Evolutionary conservation across 2,329 filamentous ascomycete species (phyloP), one percentile per base, ranked within the genome.

Genomic region (Sarocladium kiliense): DNA sequence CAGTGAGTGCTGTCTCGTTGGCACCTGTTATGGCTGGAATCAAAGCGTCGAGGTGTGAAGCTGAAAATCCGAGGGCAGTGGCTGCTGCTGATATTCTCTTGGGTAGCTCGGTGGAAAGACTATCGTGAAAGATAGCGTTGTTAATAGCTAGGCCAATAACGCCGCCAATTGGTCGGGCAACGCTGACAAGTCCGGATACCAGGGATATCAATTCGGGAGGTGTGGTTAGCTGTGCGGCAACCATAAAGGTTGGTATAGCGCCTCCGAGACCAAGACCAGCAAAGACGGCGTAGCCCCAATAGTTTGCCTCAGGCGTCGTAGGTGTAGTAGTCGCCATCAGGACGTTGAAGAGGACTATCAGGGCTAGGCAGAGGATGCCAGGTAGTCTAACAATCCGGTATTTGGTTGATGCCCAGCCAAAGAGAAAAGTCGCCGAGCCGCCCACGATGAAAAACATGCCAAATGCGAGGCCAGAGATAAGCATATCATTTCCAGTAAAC

Each of bases 211-310:
- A 62, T 19, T 69, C 67, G 0, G 62, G 65, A 0, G 70, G 71
- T 1, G 66, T 69, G 7, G 64, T 69, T 1, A 74, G 60, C 61
- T 74, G 72, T 6, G 68, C 71, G 14, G 61, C 65, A 4, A 68
- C 70, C 26, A 72, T 57, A 3, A 72, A 58, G 7, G 67, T 64
- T 2, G 59, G 63, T 12, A 73, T 56, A 3, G 60, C 62, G 55
- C 71, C 66, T 6, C 71, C 71, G 4, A 72, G 59, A 6, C 59
- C 71, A 10, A 62, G 26, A 34, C 71, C 71, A 30, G 71, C 55
- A 18, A 74, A 56, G 9, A 71, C 62, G 0, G 70, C 65, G 50
- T 68, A 71, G 18, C 66, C 69, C 71, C 71, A 75, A 16, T 9
- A 39, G 2, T 66, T 62, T 0, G 63, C 57, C 2, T 54, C 54